A percentile compares a stretch with the other conserved stretches of the same genome.
Conservation (phyloP, 352 stramenopile species). For the Phytophthora pinifolia region DNA sequence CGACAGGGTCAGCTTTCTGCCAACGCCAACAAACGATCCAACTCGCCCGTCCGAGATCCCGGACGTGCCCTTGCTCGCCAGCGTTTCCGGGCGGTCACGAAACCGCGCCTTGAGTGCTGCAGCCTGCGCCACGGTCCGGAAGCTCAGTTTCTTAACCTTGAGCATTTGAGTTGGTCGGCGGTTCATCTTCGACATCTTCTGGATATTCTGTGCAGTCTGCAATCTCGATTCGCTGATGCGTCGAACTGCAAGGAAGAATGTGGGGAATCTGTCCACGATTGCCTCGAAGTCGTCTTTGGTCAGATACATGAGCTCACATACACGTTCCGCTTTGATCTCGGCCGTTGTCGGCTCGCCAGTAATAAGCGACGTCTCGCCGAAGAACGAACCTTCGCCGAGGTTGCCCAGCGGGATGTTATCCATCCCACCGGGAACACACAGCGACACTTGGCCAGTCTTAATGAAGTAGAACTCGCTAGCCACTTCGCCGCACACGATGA, state of each 20-base stretch:
- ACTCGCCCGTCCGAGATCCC: constrained; percentile 17
- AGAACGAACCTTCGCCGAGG: constrained; percentile 74
- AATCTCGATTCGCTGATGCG: constrained; percentile 67
- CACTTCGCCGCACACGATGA: constrained; percentile 62
- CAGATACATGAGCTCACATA: constrained; percentile 68
- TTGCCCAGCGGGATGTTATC: constrained; percentile 56
- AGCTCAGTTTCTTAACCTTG: constrained; percentile 27
- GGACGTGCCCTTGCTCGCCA: constrained; percentile 6
- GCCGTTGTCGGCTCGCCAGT: constrained; percentile 53
- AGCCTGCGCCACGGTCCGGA: constrained; percentile 15
- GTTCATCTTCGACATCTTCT: constrained; percentile 64
- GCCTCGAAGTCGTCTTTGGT: constrained; percentile 55
- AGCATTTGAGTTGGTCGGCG: constrained; percentile 32
- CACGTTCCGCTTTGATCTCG: constrained; percentile 60
- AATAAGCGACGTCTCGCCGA: constrained; percentile 67
- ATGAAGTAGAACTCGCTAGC: constrained; percentile 80
- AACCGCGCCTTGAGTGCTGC: constrained; percentile 25
- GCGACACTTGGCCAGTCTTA: constrained; percentile 58
- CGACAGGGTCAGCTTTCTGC: constrained; percentile 17
- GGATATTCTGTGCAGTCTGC: constrained; percentile 67
- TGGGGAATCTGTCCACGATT: constrained; percentile 67
- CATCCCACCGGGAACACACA: constrained; percentile 38
- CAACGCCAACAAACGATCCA: constrained; percentile 10
- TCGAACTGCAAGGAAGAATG: constrained; percentile 64
- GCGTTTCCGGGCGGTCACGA: constrained; percentile 14